Conservation (phyloP, 164 flowering plant genomes). For the Piper longum region DNA sequence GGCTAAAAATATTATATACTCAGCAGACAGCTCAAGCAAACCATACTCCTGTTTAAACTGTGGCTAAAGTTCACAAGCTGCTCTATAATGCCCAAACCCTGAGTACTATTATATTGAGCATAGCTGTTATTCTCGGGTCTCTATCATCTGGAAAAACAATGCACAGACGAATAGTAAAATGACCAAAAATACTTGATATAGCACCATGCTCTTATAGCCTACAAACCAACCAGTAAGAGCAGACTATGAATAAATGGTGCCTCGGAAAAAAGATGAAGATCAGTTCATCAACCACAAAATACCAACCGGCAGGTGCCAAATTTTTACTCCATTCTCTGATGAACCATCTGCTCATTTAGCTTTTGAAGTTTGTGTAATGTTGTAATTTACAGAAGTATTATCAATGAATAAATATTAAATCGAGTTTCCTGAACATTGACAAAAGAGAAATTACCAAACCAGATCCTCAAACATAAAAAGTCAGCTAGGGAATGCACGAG, state of each 20-base stretch:
- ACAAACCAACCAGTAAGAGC: constrained; percentile 1
- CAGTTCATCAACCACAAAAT: neutral
- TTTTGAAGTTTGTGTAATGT: too few relatives aligned
- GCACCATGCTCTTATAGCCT: constrained; percentile 13
- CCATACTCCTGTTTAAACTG: neutral
- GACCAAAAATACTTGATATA: neutral
- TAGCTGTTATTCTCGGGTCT: neutral
- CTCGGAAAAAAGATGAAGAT: too few relatives aligned
- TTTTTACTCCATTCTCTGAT: too few relatives aligned
- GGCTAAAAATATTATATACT: too few relatives aligned
- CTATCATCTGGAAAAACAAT: neutral
- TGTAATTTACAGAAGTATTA: too few relatives aligned
- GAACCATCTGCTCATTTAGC: too few relatives aligned
- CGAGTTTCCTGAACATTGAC: too few relatives aligned
- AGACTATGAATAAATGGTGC: constrained; percentile 7
- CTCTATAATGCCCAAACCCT: neutral
- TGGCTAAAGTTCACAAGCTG: neutral
- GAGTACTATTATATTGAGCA: neutral
- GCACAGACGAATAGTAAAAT: neutral
- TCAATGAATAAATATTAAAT: neutral
- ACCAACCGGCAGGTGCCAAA: too few relatives aligned
- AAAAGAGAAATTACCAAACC: neutral
- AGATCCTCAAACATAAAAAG: neutral
- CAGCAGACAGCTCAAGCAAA: too few relatives aligned
- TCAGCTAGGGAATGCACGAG: neutral